These are phyloP conservation scores for Cnidoscolus chayamansa DNA, from an alignment of 441 rosid species.

Conservation along the genomic window DNA sequence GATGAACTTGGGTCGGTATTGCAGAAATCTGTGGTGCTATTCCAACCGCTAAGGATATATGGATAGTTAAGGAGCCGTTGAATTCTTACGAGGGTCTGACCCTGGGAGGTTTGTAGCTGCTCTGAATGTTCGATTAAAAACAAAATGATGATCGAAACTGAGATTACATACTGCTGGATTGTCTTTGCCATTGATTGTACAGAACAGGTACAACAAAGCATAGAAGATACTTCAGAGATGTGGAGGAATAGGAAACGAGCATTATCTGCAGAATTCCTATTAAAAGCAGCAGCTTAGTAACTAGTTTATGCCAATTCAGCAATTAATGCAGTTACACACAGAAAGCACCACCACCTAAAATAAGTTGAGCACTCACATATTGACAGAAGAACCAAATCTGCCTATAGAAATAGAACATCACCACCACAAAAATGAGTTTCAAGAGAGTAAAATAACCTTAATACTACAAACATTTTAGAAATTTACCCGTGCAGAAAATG, in stretches of 20 bases:
- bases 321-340: background rate
- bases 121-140: slow-evolving; percentile 40
- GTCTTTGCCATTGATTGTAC: slow-evolving; percentile 42
- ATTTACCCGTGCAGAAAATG: background rate
- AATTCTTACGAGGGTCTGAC: slow-evolving; percentile 63
- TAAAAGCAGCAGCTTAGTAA: background rate
- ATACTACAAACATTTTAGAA: background rate
- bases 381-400: background rate
- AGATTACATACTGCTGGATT: slow-evolving; percentile 30
- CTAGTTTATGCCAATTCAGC: background rate
- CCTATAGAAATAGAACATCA: background rate
- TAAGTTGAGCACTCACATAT: background rate
- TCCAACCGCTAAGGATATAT: slow-evolving; percentile 61
- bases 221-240: slow-evolving; percentile 1
- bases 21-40: slow-evolving; percentile 74
- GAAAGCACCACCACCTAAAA: background rate
- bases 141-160: slow-evolving; percentile 36
- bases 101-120: slow-evolving; percentile 68
- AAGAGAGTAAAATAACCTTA: too few species aligned
- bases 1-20: slow-evolving; percentile 56
- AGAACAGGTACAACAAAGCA: slow-evolving; percentile 6
- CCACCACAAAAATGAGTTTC: background rate
- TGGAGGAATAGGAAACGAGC: slow-evolving; percentile 8
- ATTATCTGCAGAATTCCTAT: slow-evolving; percentile 15
- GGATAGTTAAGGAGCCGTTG: slow-evolving; percentile 65